Conservation (phyloP, 257 asterid genomes). For the Mitragyna speciosa region DNA sequence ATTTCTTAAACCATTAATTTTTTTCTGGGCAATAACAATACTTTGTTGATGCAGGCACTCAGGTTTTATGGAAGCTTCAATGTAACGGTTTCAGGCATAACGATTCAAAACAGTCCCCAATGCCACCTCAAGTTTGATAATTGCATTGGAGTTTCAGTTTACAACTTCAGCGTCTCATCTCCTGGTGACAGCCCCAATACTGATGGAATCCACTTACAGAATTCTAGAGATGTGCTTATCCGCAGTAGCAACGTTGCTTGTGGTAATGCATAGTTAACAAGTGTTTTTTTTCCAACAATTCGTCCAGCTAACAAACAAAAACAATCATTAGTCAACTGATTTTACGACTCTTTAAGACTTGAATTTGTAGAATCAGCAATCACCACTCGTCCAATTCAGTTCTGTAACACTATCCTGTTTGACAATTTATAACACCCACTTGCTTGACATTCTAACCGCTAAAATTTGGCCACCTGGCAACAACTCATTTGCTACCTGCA, state of each 20-base stretch:
- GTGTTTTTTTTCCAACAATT: background rate
- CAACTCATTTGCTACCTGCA: conserved; percentile 23
- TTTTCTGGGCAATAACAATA: background rate
- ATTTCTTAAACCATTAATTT: background rate
- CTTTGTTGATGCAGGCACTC: conserved; percentile 53
- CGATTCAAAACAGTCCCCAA: conserved; percentile 74
- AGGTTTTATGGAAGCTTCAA: conserved; percentile 84
- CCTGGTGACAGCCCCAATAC: conserved; percentile 95
- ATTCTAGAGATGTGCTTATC: conserved; percentile 78
- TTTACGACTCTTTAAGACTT: background rate
- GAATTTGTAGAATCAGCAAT: background rate
- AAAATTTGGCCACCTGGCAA: conserved; percentile 30
- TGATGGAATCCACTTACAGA: conserved; percentile 88
- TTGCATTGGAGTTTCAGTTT: conserved; percentile 72
- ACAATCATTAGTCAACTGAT: background rate
- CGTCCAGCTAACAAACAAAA: background rate
- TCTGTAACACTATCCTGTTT: conserved; percentile 32
- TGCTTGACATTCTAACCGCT: conserved; percentile 20
- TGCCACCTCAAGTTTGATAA: conserved; percentile 85
- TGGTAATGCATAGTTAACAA: conserved; percentile 43
- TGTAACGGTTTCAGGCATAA: conserved; percentile 79
- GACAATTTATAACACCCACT: conserved; percentile 31
- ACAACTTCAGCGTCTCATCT: conserved; percentile 60
- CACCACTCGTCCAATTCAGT: background rate
- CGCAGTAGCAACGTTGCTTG: conserved; percentile 65